These are phyloP conservation scores for Diaporthe helianthi DNA, from an alignment of 2,329 filamentous ascomycete species.

Conservation along the genomic window DNA sequence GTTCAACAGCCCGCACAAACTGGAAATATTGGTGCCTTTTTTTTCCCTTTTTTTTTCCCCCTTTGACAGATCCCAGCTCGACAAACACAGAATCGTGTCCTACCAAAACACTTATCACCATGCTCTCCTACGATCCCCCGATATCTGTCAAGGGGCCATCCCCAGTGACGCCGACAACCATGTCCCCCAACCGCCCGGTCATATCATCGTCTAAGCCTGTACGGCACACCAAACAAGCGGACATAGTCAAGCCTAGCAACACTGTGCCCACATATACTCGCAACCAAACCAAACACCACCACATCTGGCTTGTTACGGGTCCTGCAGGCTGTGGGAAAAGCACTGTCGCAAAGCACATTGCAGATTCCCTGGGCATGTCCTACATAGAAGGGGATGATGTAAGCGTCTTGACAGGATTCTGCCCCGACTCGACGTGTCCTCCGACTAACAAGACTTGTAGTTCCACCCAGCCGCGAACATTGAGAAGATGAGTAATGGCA, in stretches of 20 bases:
- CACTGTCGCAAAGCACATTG: conserved; percentile 72
- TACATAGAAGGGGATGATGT: conserved; percentile 84
- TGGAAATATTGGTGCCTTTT: neutral
- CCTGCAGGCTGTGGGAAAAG: conserved; percentile 83
- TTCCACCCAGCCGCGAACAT: conserved; percentile 82
- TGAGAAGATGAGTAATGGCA: conserved; percentile 87
- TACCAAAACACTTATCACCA: conserved; percentile 39
- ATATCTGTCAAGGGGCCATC: conserved; percentile 52
- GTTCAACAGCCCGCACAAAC: neutral
- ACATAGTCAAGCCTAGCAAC: conserved; percentile 43
- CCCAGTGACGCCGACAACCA: conserved; percentile 39
- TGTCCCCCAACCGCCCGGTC: conserved; percentile 39
- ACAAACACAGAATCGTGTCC: neutral
- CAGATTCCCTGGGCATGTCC: conserved; percentile 67
- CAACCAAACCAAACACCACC: conserved; percentile 54
- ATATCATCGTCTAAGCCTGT: conserved; percentile 41
- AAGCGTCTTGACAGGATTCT: too few relatives aligned
- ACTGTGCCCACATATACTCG: conserved; percentile 40
- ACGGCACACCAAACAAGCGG: conserved; percentile 38
- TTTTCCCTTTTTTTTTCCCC: too few relatives aligned
- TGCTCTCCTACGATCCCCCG: conserved; percentile 60
- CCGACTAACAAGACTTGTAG: conserved; percentile 48
- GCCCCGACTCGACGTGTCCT: too few relatives aligned
- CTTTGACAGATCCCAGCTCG: neutral
- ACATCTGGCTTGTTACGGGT: conserved; percentile 83